A percentile compares a stretch with the other conserved stretches of the same genome.
Conservation (phyloP, 805 yeast genomes). For the Suhomyces sp. region DNA sequence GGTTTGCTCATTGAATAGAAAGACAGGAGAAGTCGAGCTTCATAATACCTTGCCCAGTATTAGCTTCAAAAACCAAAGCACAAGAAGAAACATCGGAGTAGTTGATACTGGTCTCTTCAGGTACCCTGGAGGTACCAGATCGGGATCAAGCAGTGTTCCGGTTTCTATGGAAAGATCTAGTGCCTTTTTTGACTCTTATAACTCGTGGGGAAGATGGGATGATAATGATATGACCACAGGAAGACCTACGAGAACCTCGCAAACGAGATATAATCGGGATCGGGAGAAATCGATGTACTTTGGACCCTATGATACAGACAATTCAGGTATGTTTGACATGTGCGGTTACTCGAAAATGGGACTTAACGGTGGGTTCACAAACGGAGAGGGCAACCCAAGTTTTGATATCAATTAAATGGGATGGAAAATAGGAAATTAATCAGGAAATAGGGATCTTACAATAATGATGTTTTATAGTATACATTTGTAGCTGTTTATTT, state of each 20-base stretch:
- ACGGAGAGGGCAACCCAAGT: background rate
- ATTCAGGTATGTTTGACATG: background rate
- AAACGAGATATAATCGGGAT: background rate
- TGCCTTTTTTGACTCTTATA: background rate
- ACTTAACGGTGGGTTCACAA: background rate
- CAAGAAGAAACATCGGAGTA: conserved; percentile 3
- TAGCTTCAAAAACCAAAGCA: conserved; percentile 15
- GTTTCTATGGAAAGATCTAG: background rate
- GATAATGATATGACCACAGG: background rate
- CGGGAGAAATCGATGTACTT: background rate
- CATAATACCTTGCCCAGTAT: conserved; percentile 30
- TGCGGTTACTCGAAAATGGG: conserved; percentile 1
- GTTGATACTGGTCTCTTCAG: conserved; percentile 5
- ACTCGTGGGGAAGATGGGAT: background rate
- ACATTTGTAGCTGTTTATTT: background rate
- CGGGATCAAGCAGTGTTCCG: background rate
- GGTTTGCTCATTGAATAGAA: conserved; percentile 36
- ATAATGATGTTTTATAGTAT: background rate
- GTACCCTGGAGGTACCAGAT: background rate
- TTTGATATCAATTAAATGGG: background rate
- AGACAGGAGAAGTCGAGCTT: conserved; percentile 33
- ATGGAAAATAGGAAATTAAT: background rate
- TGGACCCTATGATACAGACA: background rate
- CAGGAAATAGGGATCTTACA: background rate
- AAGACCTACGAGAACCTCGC: background rate